Evolutionary conservation across 1,284 basidiomycete genomes (phyloP).

Genomic region (Sanghuangporus sanghuang): DNA sequence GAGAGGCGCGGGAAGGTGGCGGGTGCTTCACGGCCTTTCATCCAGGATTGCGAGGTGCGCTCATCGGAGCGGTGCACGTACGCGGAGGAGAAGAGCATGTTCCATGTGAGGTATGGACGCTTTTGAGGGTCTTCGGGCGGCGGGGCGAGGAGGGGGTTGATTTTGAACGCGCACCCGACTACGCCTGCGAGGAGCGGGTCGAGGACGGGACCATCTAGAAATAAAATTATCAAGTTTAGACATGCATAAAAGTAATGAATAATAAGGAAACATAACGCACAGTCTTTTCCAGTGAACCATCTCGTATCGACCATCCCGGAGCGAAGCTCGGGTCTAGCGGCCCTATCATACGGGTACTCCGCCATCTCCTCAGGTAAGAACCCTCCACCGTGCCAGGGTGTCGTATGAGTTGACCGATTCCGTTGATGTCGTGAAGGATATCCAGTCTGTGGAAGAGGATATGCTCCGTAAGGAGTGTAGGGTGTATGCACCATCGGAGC

Average conservation of each 20-base stretch:
- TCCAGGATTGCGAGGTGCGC: constrained; percentile 55
- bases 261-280: not conserved
- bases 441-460: not conserved
- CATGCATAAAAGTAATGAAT: not conserved
- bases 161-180: constrained; percentile 39
- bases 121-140: constrained; percentile 39
- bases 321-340: not conserved
- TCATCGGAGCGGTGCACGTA: constrained; percentile 61
- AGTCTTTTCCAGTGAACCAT: constrained; percentile 10
- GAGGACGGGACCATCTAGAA: constrained; percentile 64
- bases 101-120: constrained; percentile 58
- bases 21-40: constrained; percentile 59
- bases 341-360: not conserved
- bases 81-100: constrained; percentile 62
- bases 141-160: constrained; percentile 60
- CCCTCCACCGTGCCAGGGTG: constrained; percentile 14
- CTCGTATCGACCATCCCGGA: constrained; percentile 8
- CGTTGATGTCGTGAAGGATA: not conserved
- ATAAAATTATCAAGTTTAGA: not conserved
- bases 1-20: constrained; percentile 67
- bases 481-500: not conserved
- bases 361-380: constrained; percentile 2
- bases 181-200: constrained; percentile 51
- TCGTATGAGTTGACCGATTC: constrained; percentile 1
- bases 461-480: not conserved